Evolutionary conservation across 352 stramenopile genomes (phyloP).

Genomic region (Phytopythium mirpurense): DNA sequence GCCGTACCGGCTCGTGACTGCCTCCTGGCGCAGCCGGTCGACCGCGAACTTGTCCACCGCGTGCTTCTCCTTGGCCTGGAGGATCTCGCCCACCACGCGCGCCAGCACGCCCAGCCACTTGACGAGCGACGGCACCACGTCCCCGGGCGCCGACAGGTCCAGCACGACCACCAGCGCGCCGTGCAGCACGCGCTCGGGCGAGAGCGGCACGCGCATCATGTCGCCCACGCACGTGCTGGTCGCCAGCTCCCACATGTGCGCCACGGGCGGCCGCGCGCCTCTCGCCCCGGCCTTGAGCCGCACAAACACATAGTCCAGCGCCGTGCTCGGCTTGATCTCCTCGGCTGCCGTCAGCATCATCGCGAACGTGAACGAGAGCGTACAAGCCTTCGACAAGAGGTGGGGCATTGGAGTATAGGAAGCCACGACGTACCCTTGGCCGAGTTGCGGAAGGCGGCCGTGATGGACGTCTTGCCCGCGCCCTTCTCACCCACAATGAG

Average conservation of each 20-base stretch:
- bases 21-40: constrained; percentile 43
- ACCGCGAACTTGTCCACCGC: constrained; percentile 53
- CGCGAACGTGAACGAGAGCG: too few species aligned
- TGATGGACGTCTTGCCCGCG: constrained; percentile 82
- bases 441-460: constrained; percentile 57
- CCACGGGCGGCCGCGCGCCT: constrained; percentile 35
- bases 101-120: constrained; percentile 74
- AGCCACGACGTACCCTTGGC: constrained; percentile 26
- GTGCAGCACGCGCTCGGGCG: constrained; percentile 68
- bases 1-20: constrained; percentile 42
- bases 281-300: constrained; percentile 54
- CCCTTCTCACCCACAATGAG: constrained; percentile 60
- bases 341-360: too few species aligned
- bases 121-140: constrained; percentile 70
- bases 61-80: constrained; percentile 66
- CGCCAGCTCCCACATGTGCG: constrained; percentile 92
- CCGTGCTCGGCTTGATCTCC: constrained; percentile 88
- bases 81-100: constrained; percentile 40
- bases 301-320: constrained; percentile 89
- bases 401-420: too few species aligned
- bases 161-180: constrained; percentile 75
- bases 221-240: constrained; percentile 71
- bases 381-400: too few species aligned
- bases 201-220: constrained; percentile 83
- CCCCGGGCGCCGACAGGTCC: constrained; percentile 74